Evolutionary conservation across 768 basidiomycete species (phyloP), one percentile per base, ranked within the genome.

Genomic region (Termitomyces sp.): DNA sequence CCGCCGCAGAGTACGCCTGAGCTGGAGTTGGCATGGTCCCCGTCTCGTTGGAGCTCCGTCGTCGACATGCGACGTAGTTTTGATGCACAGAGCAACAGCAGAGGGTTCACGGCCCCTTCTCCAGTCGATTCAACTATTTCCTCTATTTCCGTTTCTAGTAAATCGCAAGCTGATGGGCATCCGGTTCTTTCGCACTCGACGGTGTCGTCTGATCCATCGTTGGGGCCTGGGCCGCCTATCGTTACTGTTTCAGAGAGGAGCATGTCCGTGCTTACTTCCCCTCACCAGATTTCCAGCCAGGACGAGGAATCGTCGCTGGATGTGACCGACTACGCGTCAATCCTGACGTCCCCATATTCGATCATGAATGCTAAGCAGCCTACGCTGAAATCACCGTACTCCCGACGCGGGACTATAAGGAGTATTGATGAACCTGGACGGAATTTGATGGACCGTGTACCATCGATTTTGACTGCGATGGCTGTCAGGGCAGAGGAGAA

Each of bases 351-450:
- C 18, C 71, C 71, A 44, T 69, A 69, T 61, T 71, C 72, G 26
- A 41, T 59, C 37, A n/a, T 56, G 7, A 36, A 24, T 26, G 34
- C 26, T 39, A n/a, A n/a, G n/a, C 60, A 54, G 9, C 39, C 71
- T 18, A 61, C 69, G n/a, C n/a, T n/a, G n/a, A n/a, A 71, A 18
- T 77, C 75, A 29, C 76, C 77, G 5, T 71, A 75, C 65, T 78
- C 77, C 12, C 67, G 66, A 29, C 53, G 45, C 33, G 58, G 59
- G 4, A 61, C 58, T 10, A 55, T 61, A 33, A 54, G 55, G 37
- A 61, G 61, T 44, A 7, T 60, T 4, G 66, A 65, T n/a, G n/a
- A n/a, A n/a, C n/a, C n/a, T 44, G 58, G 53, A 16, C 55, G 51
- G 29, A 60, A 49, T 24, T 55, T 52, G 52, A 45, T 47, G 49